phyloP scores from a whole-genome alignment of 2,329 filamentous ascomycete genomes.

The Dactylonectria macrodidyma region DNA sequence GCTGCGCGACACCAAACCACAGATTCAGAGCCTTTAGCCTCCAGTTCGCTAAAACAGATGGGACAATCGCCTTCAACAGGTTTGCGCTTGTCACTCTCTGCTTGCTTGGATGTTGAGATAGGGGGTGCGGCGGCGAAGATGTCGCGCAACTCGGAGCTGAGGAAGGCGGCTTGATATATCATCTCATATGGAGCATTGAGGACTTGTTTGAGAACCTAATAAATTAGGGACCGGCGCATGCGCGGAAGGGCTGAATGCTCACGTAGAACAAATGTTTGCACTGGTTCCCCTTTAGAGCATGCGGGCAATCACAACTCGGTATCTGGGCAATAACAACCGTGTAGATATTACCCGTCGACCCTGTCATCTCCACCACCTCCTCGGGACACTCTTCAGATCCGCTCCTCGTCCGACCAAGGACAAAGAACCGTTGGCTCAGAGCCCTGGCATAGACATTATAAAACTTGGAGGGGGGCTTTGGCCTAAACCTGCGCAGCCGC shows the following conservation, averaged over 20 bases:
- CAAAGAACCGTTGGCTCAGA: slow-evolving; percentile 61
- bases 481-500: slow-evolving; percentile 53
- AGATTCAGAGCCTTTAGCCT: slow-evolving; percentile 51
- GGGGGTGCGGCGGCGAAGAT: slow-evolving; percentile 71
- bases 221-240: neutral
- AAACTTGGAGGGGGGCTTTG: slow-evolving; percentile 54
- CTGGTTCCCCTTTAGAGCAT: slow-evolving; percentile 67
- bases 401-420: slow-evolving; percentile 57
- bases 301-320: slow-evolving; percentile 70
- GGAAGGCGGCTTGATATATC: slow-evolving; percentile 74
- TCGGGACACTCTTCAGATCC: slow-evolving; percentile 57
- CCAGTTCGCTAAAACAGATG: slow-evolving; percentile 69
- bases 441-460: slow-evolving; percentile 56
- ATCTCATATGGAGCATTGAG: slow-evolving; percentile 69
- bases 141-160: slow-evolving; percentile 70
- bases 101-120: slow-evolving; percentile 55
- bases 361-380: slow-evolving; percentile 72
- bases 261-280: slow-evolving; percentile 78
- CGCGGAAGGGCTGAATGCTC: slow-evolving; percentile 28
- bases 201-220: slow-evolving; percentile 69
- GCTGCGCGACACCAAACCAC: slow-evolving; percentile 67
- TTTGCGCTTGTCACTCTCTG: slow-evolving; percentile 59
- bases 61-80: slow-evolving; percentile 68
- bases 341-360: slow-evolving; percentile 78
- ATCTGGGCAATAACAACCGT: slow-evolving; percentile 66